Conservation (phyloP, 441 rosid species). For the Bocquillonia castaneifolia region DNA sequence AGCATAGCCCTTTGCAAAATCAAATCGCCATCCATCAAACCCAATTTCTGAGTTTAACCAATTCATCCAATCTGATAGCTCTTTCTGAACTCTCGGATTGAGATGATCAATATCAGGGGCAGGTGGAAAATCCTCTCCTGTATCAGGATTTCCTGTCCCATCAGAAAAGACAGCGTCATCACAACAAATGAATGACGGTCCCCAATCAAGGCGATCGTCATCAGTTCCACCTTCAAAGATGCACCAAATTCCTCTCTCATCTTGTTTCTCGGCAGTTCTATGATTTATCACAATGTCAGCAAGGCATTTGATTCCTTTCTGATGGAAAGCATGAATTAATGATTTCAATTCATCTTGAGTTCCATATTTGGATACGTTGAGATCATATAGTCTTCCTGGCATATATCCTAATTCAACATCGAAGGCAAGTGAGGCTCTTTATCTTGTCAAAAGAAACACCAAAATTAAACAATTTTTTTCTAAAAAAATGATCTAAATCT, state of each 20-base stretch:
- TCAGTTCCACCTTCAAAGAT: constrained; percentile 78
- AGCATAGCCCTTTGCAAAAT: constrained; percentile 63
- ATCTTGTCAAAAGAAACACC: not conserved
- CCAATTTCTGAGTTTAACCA: constrained; percentile 74
- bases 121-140: constrained; percentile 38
- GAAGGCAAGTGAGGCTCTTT: not conserved
- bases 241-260: constrained; percentile 56
- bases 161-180: constrained; percentile 42
- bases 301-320: constrained; percentile 55
- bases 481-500: not conserved
- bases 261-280: constrained; percentile 71
- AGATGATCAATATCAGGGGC: constrained; percentile 87
- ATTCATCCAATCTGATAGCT: constrained; percentile 80
- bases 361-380: constrained; percentile 65
- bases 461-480: not conserved
- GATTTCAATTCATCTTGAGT: constrained; percentile 51
- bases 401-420: constrained; percentile 50
- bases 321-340: constrained; percentile 40
- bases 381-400: constrained; percentile 82
- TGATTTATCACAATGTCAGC: constrained; percentile 88
- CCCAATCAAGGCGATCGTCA: constrained; percentile 78
- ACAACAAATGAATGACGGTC: constrained; percentile 59
- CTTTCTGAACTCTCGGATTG: constrained; percentile 54
- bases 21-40: constrained; percentile 79
- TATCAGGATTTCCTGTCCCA: constrained; percentile 64